Percentiles rank a stretch among this genome's conserved stretches.
phyloP scores from a whole-genome alignment of 768 basidiomycete genomes.

The Kwoniella europaea region DNA sequence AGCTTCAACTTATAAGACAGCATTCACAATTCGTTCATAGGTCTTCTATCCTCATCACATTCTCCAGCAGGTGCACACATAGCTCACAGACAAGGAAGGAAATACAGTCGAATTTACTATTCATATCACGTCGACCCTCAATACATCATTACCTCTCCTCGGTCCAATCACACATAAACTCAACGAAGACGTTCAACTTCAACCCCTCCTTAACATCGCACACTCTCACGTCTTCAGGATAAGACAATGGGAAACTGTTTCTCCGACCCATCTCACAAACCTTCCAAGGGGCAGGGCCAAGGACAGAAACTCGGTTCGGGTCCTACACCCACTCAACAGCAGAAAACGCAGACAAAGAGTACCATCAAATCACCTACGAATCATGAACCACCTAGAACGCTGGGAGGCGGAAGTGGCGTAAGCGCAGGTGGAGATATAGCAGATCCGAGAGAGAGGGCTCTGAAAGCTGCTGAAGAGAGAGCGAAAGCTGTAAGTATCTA shows the following conservation, averaged over 20 bases:
- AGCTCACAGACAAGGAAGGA: too few relatives aligned
- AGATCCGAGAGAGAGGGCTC: constrained; percentile 52
- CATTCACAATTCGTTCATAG: too few relatives aligned
- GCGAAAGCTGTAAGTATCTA: constrained; percentile 49
- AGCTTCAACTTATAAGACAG: too few relatives aligned
- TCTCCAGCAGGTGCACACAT: too few relatives aligned
- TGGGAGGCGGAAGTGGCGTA: constrained; percentile 20
- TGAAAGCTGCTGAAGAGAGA: constrained; percentile 53
- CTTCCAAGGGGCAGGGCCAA: constrained; percentile 34
- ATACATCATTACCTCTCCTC: background rate
- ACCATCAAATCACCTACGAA: background rate
- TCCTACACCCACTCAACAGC: constrained; percentile 17
- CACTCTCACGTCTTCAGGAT: background rate
- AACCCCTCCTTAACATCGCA: background rate
- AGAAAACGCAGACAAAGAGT: too few relatives aligned
- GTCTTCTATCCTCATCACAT: too few relatives aligned
- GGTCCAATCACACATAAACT: background rate
- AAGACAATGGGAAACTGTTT: constrained; percentile 56
- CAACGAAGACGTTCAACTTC: background rate
- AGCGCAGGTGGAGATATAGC: constrained; percentile 11
- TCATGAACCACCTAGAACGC: constrained; percentile 28
- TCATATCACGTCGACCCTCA: background rate
- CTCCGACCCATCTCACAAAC: constrained; percentile 50
- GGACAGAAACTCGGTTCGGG: constrained; percentile 53
- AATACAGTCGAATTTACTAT: background rate